Evolutionary conservation across 192 early-diverging fungal species (phyloP).

Genomic region (Pilobolus umbonatus): DNA sequence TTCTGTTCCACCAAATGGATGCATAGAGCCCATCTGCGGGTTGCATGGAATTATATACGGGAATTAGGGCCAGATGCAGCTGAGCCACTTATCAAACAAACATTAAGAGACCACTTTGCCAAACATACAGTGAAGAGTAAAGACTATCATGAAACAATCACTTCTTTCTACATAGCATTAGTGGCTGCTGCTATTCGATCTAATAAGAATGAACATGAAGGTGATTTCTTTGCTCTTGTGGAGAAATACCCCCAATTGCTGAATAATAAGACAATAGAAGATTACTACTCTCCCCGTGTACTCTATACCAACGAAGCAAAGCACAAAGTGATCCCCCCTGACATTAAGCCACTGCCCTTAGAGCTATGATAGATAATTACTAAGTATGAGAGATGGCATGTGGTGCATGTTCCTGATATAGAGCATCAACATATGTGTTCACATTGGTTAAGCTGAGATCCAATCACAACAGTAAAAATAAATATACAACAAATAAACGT

Average conservation of each 20-base stretch:
- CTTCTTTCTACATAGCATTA: conserved; percentile 30
- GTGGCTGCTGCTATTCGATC: conserved; percentile 18
- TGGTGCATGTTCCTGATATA: neutral
- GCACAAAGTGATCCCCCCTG: conserved; percentile 22
- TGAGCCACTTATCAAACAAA: conserved; percentile 26
- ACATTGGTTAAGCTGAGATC: neutral
- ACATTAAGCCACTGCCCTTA: conserved; percentile 27
- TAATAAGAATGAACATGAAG: conserved; percentile 3
- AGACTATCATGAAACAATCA: conserved; percentile 36
- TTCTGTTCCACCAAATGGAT: conserved; percentile 29
- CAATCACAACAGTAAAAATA: too few species aligned
- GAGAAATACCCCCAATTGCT: conserved; percentile 25
- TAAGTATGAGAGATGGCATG: neutral
- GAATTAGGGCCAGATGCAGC: conserved; percentile 21
- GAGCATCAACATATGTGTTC: neutral
- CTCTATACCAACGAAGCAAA: conserved; percentile 18
- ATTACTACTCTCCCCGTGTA: conserved; percentile 29
- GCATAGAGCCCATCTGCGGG: conserved; percentile 37
- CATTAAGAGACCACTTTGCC: conserved; percentile 17
- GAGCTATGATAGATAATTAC: neutral
- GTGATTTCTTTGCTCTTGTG: conserved; percentile 36
- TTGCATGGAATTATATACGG: conserved; percentile 40
- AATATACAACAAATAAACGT: too few species aligned
- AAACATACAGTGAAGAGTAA: conserved; percentile 1
- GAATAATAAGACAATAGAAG: conserved; percentile 22